Evolutionary conservation across 768 basidiomycete genomes (phyloP), one percentile per base, ranked within the genome.

Genomic region (Boletus rufocinnamomeus): DNA sequence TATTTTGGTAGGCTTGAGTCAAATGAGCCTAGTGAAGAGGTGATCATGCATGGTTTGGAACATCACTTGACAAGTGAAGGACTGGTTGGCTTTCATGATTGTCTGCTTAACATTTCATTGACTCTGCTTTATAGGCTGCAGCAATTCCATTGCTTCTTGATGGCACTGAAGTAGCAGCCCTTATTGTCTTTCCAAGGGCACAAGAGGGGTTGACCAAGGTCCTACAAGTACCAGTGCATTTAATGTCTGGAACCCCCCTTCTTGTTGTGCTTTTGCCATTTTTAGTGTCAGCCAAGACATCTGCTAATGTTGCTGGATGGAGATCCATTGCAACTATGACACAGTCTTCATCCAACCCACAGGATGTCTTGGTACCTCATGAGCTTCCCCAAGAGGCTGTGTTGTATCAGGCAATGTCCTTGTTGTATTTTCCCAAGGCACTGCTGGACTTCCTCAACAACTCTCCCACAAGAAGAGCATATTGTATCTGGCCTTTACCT

Each of bases 1-100:
- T 88, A 89, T 58, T 74, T 81, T 62, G 87, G 80, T 3, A 77
- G 76, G 54, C 60, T 90, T 6, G 75, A 72, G 27, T 74, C 82
- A 34, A 69, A 66, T 30, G 71, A 72, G 11, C 72, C 74, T 4
- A 65, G 66, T 43, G 84, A 86, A 62, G 65, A 65, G 1, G 69
- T 71, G 25, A 61, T 72, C 1, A 70, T 87, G 46, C 68, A 66
- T 35, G 74, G 77, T 6, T 60, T 89, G 16, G 73, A 73, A 19
- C 53, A 63, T 2, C 80, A 83, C 56, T 79, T 90, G 79, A 64
- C 66, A 35, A 79, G 71, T 63, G 74, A 75, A 56, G 72, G 75
- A 54, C 74, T 83, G 72, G 88, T 86, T 61, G 45, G 77, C 60
- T 19, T 58, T 54, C 17, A 55, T 37, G 8, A 21, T 38, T 35